Conservation (phyloP, 2,329 filamentous ascomycete species). For the Aspergillus quadrilineatus region DNA sequence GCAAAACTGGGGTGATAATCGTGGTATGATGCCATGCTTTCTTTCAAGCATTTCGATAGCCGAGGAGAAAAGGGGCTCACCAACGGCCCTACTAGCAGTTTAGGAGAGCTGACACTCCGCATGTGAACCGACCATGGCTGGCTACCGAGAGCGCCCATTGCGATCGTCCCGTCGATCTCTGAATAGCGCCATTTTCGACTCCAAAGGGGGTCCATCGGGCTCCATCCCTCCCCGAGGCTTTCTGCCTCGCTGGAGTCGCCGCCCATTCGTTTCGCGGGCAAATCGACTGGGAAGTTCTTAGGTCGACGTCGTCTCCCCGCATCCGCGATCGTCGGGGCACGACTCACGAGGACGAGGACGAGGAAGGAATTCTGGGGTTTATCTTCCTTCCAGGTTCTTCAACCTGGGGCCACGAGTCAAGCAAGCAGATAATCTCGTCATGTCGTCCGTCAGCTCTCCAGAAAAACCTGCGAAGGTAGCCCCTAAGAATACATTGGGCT, state of each 20-base stretch:
- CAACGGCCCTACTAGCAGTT: not conserved
- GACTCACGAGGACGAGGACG: not conserved
- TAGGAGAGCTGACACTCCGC: not conserved
- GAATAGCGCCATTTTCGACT: slow-evolving; percentile 1
- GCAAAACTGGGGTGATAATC: not conserved
- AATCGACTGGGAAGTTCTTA: not conserved
- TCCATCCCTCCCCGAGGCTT: not conserved
- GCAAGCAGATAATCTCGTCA: not conserved
- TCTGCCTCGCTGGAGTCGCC: not conserved
- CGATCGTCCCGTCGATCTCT: slow-evolving; percentile 11
- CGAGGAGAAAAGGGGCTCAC: not conserved
- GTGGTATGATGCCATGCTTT: not conserved
- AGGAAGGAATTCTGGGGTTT: not conserved
- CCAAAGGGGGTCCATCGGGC: not conserved
- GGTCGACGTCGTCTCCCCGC: slow-evolving; percentile 11
- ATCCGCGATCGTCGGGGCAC: not conserved
- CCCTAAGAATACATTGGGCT: slow-evolving; percentile 31
- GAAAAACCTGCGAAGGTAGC: slow-evolving; percentile 29
- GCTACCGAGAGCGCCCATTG: not conserved
- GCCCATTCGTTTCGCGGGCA: not conserved
- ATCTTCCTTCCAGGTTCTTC: not conserved
- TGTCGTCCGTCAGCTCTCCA: slow-evolving; percentile 18
- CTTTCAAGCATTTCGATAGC: not conserved
- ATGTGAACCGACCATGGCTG: slow-evolving; percentile 7
- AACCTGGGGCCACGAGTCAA: not conserved